Base-by-base conservation (phyloP, 2,329 filamentous ascomycete genomes). In the Clathrospora elynae region DNA sequence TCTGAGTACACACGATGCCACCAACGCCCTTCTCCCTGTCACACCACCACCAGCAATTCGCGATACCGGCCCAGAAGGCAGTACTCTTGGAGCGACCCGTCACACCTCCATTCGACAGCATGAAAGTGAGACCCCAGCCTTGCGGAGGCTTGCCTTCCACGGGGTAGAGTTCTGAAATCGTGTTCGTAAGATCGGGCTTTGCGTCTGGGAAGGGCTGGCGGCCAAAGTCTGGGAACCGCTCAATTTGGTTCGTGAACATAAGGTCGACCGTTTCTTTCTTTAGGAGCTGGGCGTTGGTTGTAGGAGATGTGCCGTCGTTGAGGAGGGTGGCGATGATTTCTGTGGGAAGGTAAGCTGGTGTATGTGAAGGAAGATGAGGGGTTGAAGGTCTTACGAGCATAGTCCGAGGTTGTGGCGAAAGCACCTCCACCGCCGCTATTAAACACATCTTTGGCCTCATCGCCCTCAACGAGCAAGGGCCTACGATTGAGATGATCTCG, bases 221-320 rank as follows among this genome's bases (percentile, higher is more conserved):
- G 11, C 71, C 71, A 46, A 78, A 81, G 46, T 82, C 53, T 3
- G 80, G 79, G 31, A 78, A 74, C 1, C 74, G 42, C 1, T 76
- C 71, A 31, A 84, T 75, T 43, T 83, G 82, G 59, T 87, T 86
- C 28, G 67, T 71, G 61, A 84, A 86, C 82, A 87, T 87, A 20
- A 77, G 68, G 11, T 83, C 75, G 0, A 88, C 77, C 0, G 83
- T 86, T 14, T 75, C 70, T 19, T 76, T 73, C 12, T 73, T 67
- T 2, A 88, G 73, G 12, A 88, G 74, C 44, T 75, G 72, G 0
- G 61, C 61, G 4, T 77, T 76, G 0, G 81, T 86, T 1, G 56
- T 73, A 0, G 84, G 80, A 18, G 77, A 83, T 0, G 71, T 78
- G 22, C 85, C 85, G 49, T 84, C 70, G 58, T 87, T 87, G 22